These are phyloP conservation scores for Coniophora puteana DNA, from an alignment of 1,284 basidiomycete species.

Conservation along the genomic window DNA sequence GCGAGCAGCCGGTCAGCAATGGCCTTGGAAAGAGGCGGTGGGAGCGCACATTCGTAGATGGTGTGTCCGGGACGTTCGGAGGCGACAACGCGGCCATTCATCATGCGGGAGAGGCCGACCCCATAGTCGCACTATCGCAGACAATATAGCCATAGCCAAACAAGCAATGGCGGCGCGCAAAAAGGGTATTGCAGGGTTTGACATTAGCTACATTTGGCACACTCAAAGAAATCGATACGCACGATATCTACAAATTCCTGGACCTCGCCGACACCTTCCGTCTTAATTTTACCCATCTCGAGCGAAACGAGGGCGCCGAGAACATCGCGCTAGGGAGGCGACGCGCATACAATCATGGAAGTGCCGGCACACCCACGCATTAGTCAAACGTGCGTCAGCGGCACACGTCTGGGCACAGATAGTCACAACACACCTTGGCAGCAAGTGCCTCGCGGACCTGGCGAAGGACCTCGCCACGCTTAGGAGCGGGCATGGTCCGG, in stretches of 20 bases:
- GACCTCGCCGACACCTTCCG: constrained; percentile 92
- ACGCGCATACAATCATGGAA: constrained; percentile 5
- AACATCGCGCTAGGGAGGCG: constrained; percentile 57
- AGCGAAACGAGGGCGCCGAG: constrained; percentile 83
- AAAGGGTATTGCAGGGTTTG: neutral
- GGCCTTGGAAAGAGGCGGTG: constrained; percentile 3
- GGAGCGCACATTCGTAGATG: constrained; percentile 69
- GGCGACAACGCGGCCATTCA: constrained; percentile 83
- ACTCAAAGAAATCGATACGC: constrained; percentile 20
- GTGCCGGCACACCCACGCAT: too few relatives aligned
- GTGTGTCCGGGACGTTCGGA: constrained; percentile 89
- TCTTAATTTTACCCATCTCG: constrained; percentile 95
- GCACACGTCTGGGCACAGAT: neutral
- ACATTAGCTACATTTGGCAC: constrained; percentile 8
- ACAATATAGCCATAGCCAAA: constrained; percentile 5
- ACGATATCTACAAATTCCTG: constrained; percentile 95
- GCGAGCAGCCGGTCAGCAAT: constrained; percentile 5
- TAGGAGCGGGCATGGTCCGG: constrained; percentile 80
- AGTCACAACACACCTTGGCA: constrained; percentile 51
- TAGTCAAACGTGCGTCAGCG: neutral
- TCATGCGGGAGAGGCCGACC: constrained; percentile 86
- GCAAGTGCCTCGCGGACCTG: constrained; percentile 85
- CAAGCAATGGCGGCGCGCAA: neutral
- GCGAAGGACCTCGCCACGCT: constrained; percentile 83
- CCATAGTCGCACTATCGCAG: constrained; percentile 58